These are phyloP conservation scores for Miscanthus lutarioriparius DNA, from an alignment of 176 grass and related monocot species.

Conservation along the genomic window DNA sequence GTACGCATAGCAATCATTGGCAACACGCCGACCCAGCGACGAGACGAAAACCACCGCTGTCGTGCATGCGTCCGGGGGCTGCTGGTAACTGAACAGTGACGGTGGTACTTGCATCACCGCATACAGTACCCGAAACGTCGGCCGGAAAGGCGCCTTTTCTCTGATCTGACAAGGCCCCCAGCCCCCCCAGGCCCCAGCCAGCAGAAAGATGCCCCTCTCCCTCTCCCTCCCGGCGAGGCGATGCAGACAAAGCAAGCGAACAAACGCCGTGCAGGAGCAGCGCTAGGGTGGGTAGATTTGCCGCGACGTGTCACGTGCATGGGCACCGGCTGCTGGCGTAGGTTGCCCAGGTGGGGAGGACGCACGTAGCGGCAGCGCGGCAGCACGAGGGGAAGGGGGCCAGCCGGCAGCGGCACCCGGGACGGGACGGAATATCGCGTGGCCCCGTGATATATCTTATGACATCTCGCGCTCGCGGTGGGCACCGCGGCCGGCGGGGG, in stretches of 20 bases:
- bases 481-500: no score
- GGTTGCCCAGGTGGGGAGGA: background rate
- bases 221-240: background rate
- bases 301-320: constrained; percentile 6
- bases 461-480: no score
- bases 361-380: background rate
- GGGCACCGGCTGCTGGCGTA: background rate
- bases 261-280: background rate
- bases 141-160: background rate
- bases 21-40: background rate
- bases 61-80: background rate
- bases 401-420: no score
- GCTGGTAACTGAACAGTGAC: background rate
- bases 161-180: no score
- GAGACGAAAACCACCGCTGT: background rate
- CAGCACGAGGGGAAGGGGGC: constrained; percentile 19
- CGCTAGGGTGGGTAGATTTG: background rate
- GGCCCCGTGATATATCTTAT: no score
- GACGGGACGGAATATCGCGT: no score
- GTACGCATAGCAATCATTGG: background rate
- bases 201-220: background rate
- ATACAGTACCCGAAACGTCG: background rate
- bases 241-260: background rate
- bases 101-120: background rate
- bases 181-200: no score